Evolutionary conservation across 2,329 filamentous ascomycete species (phyloP).

Genomic region (Aspergillus calidoustus): DNA sequence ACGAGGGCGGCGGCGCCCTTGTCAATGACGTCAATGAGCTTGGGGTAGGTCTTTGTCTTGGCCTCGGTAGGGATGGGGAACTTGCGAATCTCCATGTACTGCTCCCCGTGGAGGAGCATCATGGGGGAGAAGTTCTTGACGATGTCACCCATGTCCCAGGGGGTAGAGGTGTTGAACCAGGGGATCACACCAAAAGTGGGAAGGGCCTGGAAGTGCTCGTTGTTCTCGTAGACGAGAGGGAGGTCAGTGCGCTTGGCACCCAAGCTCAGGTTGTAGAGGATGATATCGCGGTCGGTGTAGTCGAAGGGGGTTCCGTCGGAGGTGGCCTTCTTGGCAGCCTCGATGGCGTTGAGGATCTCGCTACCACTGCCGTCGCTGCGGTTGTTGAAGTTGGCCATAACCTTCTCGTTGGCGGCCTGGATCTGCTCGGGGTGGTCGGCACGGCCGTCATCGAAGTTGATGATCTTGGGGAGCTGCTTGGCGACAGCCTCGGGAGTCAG

Average conservation of each 20-base stretch:
- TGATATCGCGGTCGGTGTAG: slow-evolving; percentile 84
- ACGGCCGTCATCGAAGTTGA: slow-evolving; percentile 84
- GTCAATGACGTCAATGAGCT: slow-evolving; percentile 91
- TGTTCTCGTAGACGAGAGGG: slow-evolving; percentile 84
- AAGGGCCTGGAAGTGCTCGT: slow-evolving; percentile 89
- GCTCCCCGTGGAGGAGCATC: slow-evolving; percentile 98
- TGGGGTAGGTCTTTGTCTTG: slow-evolving; percentile 73
- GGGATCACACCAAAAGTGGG: slow-evolving; percentile 97
- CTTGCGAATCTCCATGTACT: slow-evolving; percentile 93
- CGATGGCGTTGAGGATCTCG: slow-evolving; percentile 75
- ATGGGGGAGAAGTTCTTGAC: slow-evolving; percentile 97
- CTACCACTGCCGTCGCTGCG: slow-evolving; percentile 62
- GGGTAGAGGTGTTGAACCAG: slow-evolving; percentile 81
- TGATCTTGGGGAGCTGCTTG: slow-evolving; percentile 76
- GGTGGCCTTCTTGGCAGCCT: slow-evolving; percentile 73
- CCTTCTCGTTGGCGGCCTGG: slow-evolving; percentile 76
- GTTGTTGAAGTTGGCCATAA: slow-evolving; percentile 86
- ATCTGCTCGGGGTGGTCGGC: slow-evolving; percentile 83
- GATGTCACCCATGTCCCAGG: slow-evolving; percentile 79
- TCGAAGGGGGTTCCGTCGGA: slow-evolving; percentile 75
- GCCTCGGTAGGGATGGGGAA: slow-evolving; percentile 88
- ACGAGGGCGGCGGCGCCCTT: slow-evolving; percentile 90
- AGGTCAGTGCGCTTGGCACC: slow-evolving; percentile 91
- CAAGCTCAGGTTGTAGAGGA: slow-evolving; percentile 94
- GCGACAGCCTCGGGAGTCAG: slow-evolving; percentile 84